Conservation (phyloP, 805 yeast species). For the Myxozyma geophila region DNA sequence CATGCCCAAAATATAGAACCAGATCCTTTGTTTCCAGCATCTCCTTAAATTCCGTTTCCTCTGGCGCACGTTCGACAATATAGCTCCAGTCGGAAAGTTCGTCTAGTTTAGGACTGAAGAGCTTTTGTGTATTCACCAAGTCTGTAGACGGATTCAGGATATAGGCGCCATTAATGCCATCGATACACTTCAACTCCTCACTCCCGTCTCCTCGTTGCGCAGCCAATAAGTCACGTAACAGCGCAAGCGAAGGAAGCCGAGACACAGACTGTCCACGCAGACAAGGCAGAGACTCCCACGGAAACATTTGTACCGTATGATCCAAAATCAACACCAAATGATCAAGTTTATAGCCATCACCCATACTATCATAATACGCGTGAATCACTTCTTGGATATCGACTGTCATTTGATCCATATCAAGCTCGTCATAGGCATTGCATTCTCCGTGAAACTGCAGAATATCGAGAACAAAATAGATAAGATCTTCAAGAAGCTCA, state of each 20-base stretch:
- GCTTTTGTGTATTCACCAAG: conserved; percentile 64
- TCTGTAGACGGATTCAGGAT: conserved; percentile 85
- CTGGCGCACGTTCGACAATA: conserved; percentile 58
- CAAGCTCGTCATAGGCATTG: conserved; percentile 68
- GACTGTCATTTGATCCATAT: conserved; percentile 58
- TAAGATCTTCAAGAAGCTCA: conserved; percentile 62
- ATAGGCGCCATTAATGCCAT: conserved; percentile 53
- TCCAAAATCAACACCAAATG: conserved; percentile 78
- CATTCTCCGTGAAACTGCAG: conserved; percentile 65
- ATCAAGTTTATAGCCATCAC: conserved; percentile 33
- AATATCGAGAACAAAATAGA: conserved; percentile 65
- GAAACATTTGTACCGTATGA: conserved; percentile 66
- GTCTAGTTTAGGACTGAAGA: conserved; percentile 49
- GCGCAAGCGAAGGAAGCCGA: conserved; percentile 69
- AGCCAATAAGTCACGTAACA: conserved; percentile 49
- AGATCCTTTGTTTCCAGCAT: conserved; percentile 53
- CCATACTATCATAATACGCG: conserved; percentile 29
- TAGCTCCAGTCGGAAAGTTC: conserved; percentile 57
- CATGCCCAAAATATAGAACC: conserved; percentile 89
- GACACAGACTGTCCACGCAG: conserved; percentile 63
- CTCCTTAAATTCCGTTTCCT: conserved; percentile 55
- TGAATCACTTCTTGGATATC: conserved; percentile 53
- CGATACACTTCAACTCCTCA: neutral
- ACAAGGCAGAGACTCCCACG: conserved; percentile 85
- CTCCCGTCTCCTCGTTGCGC: neutral